These are phyloP conservation scores for Monascus ruber DNA, from an alignment of 2,329 filamentous ascomycete genomes.

Conservation along the genomic window DNA sequence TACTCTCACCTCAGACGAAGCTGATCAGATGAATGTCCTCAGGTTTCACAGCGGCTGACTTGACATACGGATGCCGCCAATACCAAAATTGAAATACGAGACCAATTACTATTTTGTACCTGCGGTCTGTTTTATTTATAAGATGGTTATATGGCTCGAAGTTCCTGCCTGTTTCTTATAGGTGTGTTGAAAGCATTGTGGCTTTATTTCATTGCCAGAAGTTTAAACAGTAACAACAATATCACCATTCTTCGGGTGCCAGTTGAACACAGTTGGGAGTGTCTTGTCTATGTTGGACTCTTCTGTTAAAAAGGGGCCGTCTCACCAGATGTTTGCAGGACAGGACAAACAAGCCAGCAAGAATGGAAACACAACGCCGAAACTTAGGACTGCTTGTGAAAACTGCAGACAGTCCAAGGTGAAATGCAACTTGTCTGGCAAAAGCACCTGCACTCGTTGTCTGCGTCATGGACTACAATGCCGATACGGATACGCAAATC, in stretches of 20 bases:
- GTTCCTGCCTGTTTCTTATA: no score
- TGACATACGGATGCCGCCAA: slow-evolving; percentile 21
- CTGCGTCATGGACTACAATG: slow-evolving; percentile 26
- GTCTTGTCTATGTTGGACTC: no score
- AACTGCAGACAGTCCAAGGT: slow-evolving; percentile 30
- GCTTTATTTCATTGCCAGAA: no score
- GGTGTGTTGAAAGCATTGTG: no score
- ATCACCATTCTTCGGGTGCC: no score
- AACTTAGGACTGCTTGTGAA: slow-evolving; percentile 28
- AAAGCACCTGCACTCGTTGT: slow-evolving; percentile 26
- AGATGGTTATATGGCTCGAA: neutral
- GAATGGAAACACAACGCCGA: slow-evolving; percentile 18
- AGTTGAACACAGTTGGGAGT: no score
- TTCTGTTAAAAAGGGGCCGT: neutral
- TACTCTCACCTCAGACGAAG: slow-evolving; percentile 9
- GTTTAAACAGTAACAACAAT: no score
- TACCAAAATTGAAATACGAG: slow-evolving; percentile 19
- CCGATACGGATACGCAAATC: slow-evolving; percentile 27
- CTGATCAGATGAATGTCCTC: slow-evolving; percentile 24
- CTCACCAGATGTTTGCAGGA: slow-evolving; percentile 16
- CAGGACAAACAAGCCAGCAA: slow-evolving; percentile 9
- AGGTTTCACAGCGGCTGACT: slow-evolving; percentile 30
- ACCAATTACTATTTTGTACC: slow-evolving; percentile 7
- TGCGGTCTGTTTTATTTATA: slow-evolving; percentile 9
- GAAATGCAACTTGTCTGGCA: slow-evolving; percentile 27